Percentiles rank a stretch among this genome's conserved stretches.
Conservation (phyloP, 441 rosid species). For the Erodium chrysanthum region DNA sequence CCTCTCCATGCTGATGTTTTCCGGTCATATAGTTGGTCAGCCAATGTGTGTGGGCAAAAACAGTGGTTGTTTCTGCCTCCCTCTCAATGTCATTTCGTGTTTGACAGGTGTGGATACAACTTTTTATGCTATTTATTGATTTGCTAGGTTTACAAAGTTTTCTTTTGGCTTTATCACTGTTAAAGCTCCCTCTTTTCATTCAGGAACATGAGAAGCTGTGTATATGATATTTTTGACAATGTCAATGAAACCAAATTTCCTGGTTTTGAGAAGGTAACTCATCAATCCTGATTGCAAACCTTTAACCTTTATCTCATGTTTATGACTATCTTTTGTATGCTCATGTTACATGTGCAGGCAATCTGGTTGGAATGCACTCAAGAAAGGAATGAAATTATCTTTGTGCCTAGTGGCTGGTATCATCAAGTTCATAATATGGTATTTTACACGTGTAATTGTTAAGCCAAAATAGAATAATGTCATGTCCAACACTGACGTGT, state of each 20-base stretch:
- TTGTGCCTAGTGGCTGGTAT: slow-evolving; percentile 96
- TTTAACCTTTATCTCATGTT: slow-evolving; percentile 10
- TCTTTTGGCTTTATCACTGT: neutral
- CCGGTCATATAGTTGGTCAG: slow-evolving; percentile 94
- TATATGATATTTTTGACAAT: slow-evolving; percentile 57
- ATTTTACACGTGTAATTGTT: slow-evolving; percentile 7
- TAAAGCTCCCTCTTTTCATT: slow-evolving; percentile 12
- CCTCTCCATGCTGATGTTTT: slow-evolving; percentile 96
- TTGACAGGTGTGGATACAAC: slow-evolving; percentile 50
- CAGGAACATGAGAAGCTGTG: slow-evolving; percentile 63
- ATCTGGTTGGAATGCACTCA: slow-evolving; percentile 79
- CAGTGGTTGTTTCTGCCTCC: slow-evolving; percentile 76
- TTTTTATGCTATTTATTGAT: slow-evolving; percentile 6
- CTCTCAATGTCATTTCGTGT: slow-evolving; percentile 54
- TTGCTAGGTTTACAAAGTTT: slow-evolving; percentile 10
- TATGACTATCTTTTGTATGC: neutral
- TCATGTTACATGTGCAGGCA: slow-evolving; percentile 38
- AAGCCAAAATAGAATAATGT: neutral
- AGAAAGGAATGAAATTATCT: slow-evolving; percentile 57
- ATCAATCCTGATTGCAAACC: slow-evolving; percentile 16
- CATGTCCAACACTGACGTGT: neutral
- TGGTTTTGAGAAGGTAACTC: slow-evolving; percentile 57
- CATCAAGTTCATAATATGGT: slow-evolving; percentile 97
- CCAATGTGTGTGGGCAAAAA: slow-evolving; percentile 86
- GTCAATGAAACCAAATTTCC: slow-evolving; percentile 58